These are phyloP conservation scores for Aspergillus cavernicola DNA, from an alignment of 495 filamentous ascomycete species.

Conservation along the genomic window DNA sequence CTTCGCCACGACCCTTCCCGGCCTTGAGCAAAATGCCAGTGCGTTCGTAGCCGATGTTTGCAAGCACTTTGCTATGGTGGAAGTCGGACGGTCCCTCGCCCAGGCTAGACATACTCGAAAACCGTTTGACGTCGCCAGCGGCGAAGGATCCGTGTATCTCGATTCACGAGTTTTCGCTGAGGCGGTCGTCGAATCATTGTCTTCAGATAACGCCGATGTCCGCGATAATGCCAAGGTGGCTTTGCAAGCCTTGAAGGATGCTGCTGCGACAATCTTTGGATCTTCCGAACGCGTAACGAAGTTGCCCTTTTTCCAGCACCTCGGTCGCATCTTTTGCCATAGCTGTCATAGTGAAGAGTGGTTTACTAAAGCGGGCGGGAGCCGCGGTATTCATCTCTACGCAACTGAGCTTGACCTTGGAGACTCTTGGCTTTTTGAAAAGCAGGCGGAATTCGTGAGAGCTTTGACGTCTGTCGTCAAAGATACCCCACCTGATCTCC, in stretches of 20 bases:
- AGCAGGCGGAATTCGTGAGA: constrained; percentile 78
- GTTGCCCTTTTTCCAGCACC: constrained; percentile 75
- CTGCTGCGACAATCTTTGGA: constrained; percentile 79
- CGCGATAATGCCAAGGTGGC: constrained; percentile 79
- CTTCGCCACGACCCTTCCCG: constrained; percentile 77
- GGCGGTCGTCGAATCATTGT: constrained; percentile 79
- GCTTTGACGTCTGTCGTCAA: constrained; percentile 95
- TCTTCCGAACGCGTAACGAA: constrained; percentile 61
- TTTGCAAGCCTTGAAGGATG: constrained; percentile 71
- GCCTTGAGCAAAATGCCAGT: constrained; percentile 69
- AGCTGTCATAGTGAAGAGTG: constrained; percentile 95
- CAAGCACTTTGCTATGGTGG: constrained; percentile 87
- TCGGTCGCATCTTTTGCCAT: constrained; percentile 81
- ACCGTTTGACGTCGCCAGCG: constrained; percentile 75
- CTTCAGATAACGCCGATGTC: constrained; percentile 73
- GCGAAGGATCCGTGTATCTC: constrained; percentile 81
- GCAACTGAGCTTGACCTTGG: constrained; percentile 76
- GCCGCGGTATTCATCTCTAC: constrained; percentile 79
- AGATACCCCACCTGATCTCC: constrained; percentile 89
- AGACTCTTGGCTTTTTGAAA: constrained; percentile 73
- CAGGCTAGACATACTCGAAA: constrained; percentile 67
- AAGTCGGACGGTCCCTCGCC: constrained; percentile 75
- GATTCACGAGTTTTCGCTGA: constrained; percentile 85
- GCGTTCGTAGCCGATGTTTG: constrained; percentile 74
- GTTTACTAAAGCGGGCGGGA: constrained; percentile 93